Conservation (phyloP, 192 early-diverging fungal genomes). For the Spizellomyces sp. region DNA sequence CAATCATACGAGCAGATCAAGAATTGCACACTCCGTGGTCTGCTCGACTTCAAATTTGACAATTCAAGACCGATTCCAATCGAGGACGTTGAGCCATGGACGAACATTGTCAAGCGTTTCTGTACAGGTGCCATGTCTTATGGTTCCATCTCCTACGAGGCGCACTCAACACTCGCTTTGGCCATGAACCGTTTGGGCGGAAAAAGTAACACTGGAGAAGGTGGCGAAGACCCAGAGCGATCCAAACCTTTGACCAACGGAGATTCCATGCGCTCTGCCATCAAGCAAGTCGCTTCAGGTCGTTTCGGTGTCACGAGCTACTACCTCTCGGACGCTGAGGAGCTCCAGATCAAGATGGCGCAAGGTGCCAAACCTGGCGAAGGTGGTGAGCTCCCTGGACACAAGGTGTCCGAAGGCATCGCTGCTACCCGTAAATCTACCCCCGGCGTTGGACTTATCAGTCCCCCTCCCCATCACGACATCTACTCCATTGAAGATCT, state of each 20-base stretch:
- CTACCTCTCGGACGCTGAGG: constrained; percentile 93
- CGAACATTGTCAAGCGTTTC: constrained; percentile 92
- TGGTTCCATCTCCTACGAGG: constrained; percentile 93
- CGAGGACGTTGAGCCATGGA: constrained; percentile 98
- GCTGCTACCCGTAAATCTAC: constrained; percentile 90
- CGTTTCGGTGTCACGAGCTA: constrained; percentile 96
- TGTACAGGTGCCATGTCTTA: constrained; percentile 99
- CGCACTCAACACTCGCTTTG: constrained; percentile 87
- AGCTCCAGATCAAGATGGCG: constrained; percentile 99
- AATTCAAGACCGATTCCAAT: constrained; percentile 74
- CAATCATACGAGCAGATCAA: constrained; percentile 81
- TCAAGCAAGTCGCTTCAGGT: constrained; percentile 98
- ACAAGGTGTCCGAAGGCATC: constrained; percentile 59
- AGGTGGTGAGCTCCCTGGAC: constrained; percentile 83
- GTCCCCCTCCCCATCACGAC: constrained; percentile 98
- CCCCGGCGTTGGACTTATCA: constrained; percentile 93
- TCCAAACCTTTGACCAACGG: constrained; percentile 74
- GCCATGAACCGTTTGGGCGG: constrained; percentile 97
- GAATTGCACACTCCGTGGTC: constrained; percentile 90
- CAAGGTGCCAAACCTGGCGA: constrained; percentile 99
- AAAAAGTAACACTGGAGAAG: constrained; percentile 98
- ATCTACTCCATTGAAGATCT: constrained; percentile 99
- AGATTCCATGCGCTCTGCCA: constrained; percentile 83
- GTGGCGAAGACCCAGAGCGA: constrained; percentile 91
- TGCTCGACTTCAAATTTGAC: constrained; percentile 86